Evolutionary conservation across 176 grass and related monocot genomes (phyloP).

Genomic region (Paspalum vaginatum): DNA sequence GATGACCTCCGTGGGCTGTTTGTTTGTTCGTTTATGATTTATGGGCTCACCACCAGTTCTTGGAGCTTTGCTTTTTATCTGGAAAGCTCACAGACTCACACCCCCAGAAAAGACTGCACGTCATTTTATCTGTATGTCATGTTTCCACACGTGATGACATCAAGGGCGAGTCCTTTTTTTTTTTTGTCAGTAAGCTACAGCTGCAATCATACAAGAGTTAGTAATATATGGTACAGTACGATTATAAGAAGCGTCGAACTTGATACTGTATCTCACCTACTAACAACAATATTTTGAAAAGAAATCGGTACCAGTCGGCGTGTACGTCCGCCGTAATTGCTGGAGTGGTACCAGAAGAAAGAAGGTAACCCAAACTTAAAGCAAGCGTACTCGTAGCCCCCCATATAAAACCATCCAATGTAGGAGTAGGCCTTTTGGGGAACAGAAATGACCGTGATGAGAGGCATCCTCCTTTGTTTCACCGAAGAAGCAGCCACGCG

Average conservation of each 20-base stretch:
- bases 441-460: not conserved
- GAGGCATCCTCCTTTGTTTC: no score
- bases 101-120: no score
- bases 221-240: no score
- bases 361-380: not conserved
- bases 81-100: slow-evolving; percentile 16
- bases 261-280: no score
- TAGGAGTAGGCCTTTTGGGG: slow-evolving; percentile 5
- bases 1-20: no score
- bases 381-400: not conserved
- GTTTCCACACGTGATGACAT: no score
- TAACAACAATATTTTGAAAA: not conserved
- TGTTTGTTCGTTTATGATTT: no score
- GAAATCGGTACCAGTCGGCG: not conserved
- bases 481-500: no score
- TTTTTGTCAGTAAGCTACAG: not conserved
- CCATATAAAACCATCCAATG: not conserved
- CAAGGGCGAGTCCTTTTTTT: not conserved
- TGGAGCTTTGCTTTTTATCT: not conserved
- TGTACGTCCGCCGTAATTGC: not conserved
- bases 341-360: not conserved
- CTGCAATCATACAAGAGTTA: not conserved
- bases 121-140: not conserved
- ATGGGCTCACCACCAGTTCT: not conserved
- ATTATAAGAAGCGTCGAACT: not conserved